Conservation (phyloP, 1,284 basidiomycete species). For the Malassezia psittaci region DNA sequence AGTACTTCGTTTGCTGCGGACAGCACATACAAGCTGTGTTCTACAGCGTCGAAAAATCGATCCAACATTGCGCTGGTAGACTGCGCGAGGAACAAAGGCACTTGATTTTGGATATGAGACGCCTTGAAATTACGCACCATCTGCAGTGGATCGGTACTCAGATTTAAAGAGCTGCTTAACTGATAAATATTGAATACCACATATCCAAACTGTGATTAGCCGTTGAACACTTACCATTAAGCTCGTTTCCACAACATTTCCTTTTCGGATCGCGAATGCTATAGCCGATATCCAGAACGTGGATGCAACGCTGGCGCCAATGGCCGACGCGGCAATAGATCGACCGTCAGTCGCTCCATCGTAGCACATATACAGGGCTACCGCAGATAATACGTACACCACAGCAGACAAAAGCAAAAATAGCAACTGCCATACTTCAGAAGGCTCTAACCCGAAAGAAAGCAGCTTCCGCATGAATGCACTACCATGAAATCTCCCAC, state of each 20-base stretch:
- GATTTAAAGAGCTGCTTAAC: constrained; percentile 30
- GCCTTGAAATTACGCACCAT: constrained; percentile 42
- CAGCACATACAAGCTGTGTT: constrained; percentile 31
- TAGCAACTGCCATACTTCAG: constrained; percentile 43
- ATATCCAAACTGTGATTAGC: constrained; percentile 29
- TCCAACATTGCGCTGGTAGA: constrained; percentile 11
- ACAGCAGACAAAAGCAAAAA: constrained; percentile 40
- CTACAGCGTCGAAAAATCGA: constrained; percentile 25
- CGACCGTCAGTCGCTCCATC: constrained; percentile 36
- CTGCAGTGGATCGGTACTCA: constrained; percentile 39
- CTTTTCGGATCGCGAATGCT: constrained; percentile 41
- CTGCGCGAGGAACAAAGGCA: constrained; percentile 20
- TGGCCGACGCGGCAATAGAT: constrained; percentile 33
- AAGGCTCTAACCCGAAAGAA: constrained; percentile 33
- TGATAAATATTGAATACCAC: constrained; percentile 46
- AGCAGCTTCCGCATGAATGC: constrained; percentile 26
- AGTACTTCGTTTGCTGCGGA: constrained; percentile 32
- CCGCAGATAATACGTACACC: constrained; percentile 37
- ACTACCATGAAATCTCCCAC: constrained; percentile 19
- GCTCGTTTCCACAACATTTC: constrained; percentile 44
- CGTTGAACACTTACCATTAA: constrained; percentile 24
- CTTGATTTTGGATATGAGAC: constrained; percentile 17
- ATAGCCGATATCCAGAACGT: constrained; percentile 45
- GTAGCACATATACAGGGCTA: constrained; percentile 39
- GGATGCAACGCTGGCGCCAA: constrained; percentile 35